Base-by-base conservation (phyloP, 768 basidiomycete species). In the Boletus reticuloceps region DNA sequence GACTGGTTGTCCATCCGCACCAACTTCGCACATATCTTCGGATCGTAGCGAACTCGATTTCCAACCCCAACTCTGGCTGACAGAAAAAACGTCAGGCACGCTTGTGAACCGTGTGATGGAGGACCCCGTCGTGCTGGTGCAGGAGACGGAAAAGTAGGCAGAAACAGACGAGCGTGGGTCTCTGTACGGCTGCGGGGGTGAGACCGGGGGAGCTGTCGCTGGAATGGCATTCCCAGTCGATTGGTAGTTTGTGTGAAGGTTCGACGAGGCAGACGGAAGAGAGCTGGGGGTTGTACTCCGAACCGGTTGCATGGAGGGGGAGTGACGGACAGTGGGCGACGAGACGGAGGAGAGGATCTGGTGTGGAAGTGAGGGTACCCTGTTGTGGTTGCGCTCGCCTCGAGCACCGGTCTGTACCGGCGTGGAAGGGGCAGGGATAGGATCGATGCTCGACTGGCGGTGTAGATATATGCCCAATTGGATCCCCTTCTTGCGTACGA, bases 11-110 rank as follows among this genome's bases (percentile, higher is more conserved):
- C 66, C 60, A 55, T 69, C 65, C 16, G 75, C 68, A 36, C 70
- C 66, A 16, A 72, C 71, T 47, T 82, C 64, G 56, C 75, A 64
- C 62, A 79, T 77, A 53, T 67, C 82, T 50, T 84, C 81, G 19
- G 76, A 77, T 16, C 78, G 67, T 47, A 86, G 65, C 19, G 80
- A 80, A 54, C 77, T 79, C 50, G 79, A 80, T 74, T 93, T 94
- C 94, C 94, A 95, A 0, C 94, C 94, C 94, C 93, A 96, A 58
- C 89, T 91, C 76, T 94, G 91, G 56, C 85, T 84, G 43, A 93
- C 78, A 29, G 85, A 79, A 67, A 97, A 96, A 42, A 82, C 78
- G 65, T 97, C 94, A 1, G 94, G 94, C 4, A 86, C 82, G 59
- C 91, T 94, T 46, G 86, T 82, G 68, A 96, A 96, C 38, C 85